These are phyloP conservation scores for Exophiala spinifera DNA, from an alignment of 2,329 filamentous ascomycete genomes.

Conservation along the genomic window DNA sequence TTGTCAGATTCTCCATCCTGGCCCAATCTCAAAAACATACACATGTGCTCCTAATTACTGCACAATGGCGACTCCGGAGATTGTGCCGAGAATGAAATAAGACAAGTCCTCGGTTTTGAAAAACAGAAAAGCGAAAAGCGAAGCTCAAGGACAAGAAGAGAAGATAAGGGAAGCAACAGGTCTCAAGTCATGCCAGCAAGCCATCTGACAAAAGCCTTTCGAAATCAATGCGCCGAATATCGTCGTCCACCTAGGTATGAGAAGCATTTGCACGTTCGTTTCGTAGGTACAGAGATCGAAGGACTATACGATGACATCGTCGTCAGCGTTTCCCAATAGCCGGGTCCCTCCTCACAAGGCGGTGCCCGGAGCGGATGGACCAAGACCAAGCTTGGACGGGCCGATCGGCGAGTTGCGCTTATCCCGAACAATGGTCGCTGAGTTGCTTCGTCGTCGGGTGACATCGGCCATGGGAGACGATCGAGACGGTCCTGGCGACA, in stretches of 20 bases:
- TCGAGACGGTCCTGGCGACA: conserved; percentile 47
- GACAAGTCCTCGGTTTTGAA: not conserved
- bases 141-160: not conserved
- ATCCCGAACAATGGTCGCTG: conserved; percentile 39
- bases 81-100: not conserved
- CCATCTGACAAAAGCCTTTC: too few relatives aligned
- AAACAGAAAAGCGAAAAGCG: not conserved
- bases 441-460: conserved; percentile 45
- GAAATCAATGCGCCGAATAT: conserved; percentile 3
- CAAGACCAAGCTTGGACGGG: conserved; percentile 27
- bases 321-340: not conserved
- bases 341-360: conserved; percentile 12
- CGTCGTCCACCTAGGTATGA: not conserved
- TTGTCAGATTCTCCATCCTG: not conserved
- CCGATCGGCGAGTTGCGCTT: conserved; percentile 39
- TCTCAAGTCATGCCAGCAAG: too few relatives aligned
- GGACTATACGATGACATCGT: not conserved
- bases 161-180: not conserved
- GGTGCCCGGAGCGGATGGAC: conserved; percentile 15
- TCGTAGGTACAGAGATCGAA: not conserved
- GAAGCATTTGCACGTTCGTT: conserved; percentile 1
- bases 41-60: too few relatives aligned
- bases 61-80: not conserved
- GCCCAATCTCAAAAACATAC: too few relatives aligned
- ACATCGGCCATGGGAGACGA: conserved; percentile 41